A percentile compares a stretch with the other conserved stretches of the same genome.
These are phyloP conservation scores for Platanthera zijinensis DNA, from an alignment of 106 monocot genomes.

Conservation along the genomic window DNA sequence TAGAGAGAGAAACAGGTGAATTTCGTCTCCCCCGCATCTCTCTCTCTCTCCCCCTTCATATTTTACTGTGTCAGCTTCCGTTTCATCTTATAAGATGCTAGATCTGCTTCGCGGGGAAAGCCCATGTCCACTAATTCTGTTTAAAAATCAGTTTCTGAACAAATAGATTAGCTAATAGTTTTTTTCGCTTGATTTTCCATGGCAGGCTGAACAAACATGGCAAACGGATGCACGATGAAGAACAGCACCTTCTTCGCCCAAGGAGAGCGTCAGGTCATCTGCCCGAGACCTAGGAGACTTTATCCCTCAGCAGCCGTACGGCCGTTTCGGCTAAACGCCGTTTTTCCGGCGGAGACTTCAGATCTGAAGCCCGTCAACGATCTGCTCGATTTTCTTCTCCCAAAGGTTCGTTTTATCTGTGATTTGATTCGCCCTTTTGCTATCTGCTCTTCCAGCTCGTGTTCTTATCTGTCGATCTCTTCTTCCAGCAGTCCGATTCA, in stretches of 20 bases:
- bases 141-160: background rate
- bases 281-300: conserved; percentile 70
- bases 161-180: background rate
- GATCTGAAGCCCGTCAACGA: conserved; percentile 10
- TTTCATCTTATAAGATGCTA: background rate
- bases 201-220: conserved; percentile 3
- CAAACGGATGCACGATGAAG: conserved; percentile 15
- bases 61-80: background rate
- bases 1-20: conserved; percentile 3
- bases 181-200: background rate
- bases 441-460: background rate
- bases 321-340: conserved; percentile 26
- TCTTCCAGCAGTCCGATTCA: background rate
- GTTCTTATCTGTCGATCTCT: background rate
- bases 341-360: conserved; percentile 2
- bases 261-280: conserved; percentile 47
- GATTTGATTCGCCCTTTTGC: background rate
- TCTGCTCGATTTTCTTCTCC: conserved; percentile 10
- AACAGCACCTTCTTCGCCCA: conserved; percentile 26
- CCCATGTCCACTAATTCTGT: background rate
- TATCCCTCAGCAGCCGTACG: conserved; percentile 13
- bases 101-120: background rate
- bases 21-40: background rate
- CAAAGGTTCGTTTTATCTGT: conserved; percentile 5
- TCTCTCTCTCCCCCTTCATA: background rate